A percentile compares a stretch with the other conserved stretches of the same genome.
Evolutionary conservation across 371 early-diverging fungal species (phyloP).

Genomic region (Zychaea mexicana): DNA sequence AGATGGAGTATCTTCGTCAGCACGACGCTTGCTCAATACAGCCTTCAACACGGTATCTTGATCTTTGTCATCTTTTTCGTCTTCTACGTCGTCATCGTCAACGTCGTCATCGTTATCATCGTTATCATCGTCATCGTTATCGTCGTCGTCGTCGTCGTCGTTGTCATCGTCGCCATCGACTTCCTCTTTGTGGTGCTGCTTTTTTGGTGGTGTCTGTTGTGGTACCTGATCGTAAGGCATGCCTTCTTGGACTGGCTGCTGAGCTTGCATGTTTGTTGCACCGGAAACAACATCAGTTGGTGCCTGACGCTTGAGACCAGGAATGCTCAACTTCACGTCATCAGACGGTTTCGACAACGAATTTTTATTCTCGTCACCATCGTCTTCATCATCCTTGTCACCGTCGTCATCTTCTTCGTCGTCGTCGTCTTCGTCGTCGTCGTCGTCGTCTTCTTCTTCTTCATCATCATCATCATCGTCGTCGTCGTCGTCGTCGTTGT

Average conservation of each 20-base stretch:
- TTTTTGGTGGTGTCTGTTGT: no score
- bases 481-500: neutral
- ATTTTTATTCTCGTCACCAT: no score
- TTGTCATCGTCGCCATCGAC: neutral
- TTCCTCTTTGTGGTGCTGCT: neutral
- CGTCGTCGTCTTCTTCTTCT: neutral
- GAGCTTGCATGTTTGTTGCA: no score
- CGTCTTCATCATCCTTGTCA: neutral
- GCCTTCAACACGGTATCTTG: neutral
- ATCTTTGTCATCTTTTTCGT: neutral
- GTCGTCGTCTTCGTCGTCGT: neutral
- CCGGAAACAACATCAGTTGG: no score
- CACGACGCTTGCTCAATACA: neutral
- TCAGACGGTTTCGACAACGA: neutral
- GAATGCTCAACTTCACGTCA: neutral
- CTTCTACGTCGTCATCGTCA: neutral
- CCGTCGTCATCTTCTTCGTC: neutral
- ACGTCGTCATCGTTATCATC: neutral
- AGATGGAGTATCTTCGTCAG: neutral
- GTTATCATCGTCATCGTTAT: neutral
- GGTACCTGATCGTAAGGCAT: no score
- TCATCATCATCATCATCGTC: neutral
- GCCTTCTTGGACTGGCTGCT: no score
- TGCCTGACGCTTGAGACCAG: neutral
- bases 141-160: neutral